Conservation (phyloP, 179 eudicot genomes). For the Patellifolia procumbens region DNA sequence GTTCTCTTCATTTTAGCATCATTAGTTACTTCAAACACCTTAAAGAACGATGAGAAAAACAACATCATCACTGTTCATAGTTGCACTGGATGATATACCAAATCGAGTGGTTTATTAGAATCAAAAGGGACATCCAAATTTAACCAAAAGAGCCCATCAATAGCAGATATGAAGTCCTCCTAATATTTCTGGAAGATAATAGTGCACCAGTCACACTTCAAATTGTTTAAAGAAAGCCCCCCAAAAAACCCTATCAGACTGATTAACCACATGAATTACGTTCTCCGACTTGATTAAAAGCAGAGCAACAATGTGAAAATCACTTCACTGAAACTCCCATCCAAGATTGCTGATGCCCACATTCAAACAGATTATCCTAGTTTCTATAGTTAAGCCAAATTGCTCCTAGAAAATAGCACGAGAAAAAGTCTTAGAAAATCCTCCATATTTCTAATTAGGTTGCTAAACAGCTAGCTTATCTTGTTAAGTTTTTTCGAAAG, state of each 20-base stretch:
- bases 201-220: background rate
- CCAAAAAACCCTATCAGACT: background rate
- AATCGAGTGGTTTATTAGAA: background rate
- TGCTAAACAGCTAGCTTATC: no score
- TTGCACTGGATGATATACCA: background rate
- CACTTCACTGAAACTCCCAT: no score
- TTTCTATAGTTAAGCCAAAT: no score
- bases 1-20: constrained; percentile 95
- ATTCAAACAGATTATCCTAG: no score
- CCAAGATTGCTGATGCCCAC: no score
- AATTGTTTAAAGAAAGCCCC: background rate
- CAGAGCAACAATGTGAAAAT: no score
- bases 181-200: no score
- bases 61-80: background rate
- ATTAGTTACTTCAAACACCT: constrained; percentile 86
- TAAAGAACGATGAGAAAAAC: background rate
- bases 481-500: no score
- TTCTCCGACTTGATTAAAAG: no score
- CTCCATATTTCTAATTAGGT: no score
- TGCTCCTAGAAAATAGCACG: no score
- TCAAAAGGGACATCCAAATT: background rate
- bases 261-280: background rate
- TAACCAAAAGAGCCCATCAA: background rate
- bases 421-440: no score
- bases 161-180: background rate